Base-by-base conservation (phyloP, 148 eudicot species). In the Diospyros lotus region DNA sequence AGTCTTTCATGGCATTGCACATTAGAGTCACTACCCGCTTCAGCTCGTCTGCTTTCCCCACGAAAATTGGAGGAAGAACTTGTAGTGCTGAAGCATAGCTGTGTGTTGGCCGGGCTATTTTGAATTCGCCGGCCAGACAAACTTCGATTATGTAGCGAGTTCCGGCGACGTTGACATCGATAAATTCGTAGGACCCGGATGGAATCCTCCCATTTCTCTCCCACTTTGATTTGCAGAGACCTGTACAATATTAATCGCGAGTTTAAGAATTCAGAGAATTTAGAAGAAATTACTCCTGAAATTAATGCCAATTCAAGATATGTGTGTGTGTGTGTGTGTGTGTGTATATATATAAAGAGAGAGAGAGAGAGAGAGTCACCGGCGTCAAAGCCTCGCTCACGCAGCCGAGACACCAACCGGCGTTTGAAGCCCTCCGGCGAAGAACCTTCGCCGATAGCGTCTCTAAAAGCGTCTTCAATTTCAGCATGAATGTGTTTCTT, bases 161-260 rank as follows among this genome's bases (percentile, higher is more conserved):
- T 48, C 78, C 78, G 2, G 81, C 72, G 1, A 76, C 6, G 48
- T 66, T 81, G 6, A 91, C 82, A 72, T 93, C 98, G 1, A 93
- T 81, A 86, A 89, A 93, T 76, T 93, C 97, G 76, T 88, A 84
- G 4, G 77, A 67, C 12, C 97, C 97, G 1, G 91, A 76, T 43
- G 91, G 86, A 43, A 71, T 17, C 4, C 78, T 61, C 2, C 87
- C 86, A 1, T 72, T 82, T 80, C 82, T 91, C 73, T 81, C 91
- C 98, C 98, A 91, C 58, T 87, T 82, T 14, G 97, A 91, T 76
- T 89, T 91, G 98, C 98, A 93, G 4, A 89, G 75, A 5, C 97
- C 97, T 93, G 79, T 40, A 74, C 1, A 46, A 11, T 10, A 11
- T 1, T n/a, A n/a, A 6, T 28, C 1, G n/a, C 38, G 9, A 28